A percentile compares a stretch with the other conserved stretches of the same genome.
These are phyloP conservation scores for Cladophialophora bantiana DNA, from an alignment of 2,329 filamentous ascomycete species.

Conservation along the genomic window DNA sequence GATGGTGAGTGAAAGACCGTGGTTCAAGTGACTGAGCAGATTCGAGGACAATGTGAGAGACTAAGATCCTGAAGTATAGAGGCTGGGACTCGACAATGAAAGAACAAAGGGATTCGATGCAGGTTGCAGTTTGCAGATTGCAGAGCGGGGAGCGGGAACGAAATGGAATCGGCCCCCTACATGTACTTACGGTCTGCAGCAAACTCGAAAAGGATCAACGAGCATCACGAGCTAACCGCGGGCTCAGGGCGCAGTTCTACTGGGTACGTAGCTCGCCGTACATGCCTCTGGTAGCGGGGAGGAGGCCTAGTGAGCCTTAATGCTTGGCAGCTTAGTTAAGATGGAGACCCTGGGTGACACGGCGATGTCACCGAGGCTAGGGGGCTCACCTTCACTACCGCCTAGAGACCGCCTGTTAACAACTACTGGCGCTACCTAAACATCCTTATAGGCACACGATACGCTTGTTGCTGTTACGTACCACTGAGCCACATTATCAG, in stretches of 20 bases:
- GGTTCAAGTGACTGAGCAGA: slow-evolving; percentile 1
- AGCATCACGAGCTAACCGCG: not conserved
- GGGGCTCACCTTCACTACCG: no score
- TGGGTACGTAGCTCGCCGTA: no score
- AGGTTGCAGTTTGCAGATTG: not conserved
- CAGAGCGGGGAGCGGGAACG: slow-evolving; percentile 18
- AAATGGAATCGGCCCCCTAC: slow-evolving; percentile 20
- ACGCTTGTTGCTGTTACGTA: not conserved
- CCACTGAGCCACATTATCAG: no score
- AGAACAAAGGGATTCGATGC: slow-evolving; percentile 19
- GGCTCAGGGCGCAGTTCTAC: not conserved
- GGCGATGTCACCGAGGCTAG: not conserved
- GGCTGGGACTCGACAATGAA: slow-evolving; percentile 20
- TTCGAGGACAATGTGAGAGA: slow-evolving; percentile 16
- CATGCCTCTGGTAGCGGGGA: no score
- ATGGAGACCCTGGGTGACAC: not conserved
- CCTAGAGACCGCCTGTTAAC: no score
- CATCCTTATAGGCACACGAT: not conserved
- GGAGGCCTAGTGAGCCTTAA: not conserved
- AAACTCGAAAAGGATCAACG: slow-evolving; percentile 7
- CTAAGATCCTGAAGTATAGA: slow-evolving; percentile 18
- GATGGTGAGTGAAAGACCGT: slow-evolving; percentile 2
- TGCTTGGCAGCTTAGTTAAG: slow-evolving; percentile 8
- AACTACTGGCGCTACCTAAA: not conserved
- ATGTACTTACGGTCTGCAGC: not conserved